phyloP scores from a whole-genome alignment of 208 protist genomes.

The Porcisia hertigi region DNA sequence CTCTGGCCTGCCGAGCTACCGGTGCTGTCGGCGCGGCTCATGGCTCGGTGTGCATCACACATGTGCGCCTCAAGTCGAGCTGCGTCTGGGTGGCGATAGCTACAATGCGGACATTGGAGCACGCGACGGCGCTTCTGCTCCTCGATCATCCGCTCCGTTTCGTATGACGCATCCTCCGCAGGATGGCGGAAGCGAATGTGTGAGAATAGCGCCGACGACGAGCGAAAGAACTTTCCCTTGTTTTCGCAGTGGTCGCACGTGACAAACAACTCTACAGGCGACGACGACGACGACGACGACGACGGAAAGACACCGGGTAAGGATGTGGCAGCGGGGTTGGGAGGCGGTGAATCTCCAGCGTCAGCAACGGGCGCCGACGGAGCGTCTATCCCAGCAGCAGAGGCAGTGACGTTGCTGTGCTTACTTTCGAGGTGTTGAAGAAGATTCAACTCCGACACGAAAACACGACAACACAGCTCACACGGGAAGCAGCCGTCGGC shows the following conservation, averaged over 20 bases:
- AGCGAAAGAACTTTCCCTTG: conserved; percentile 58
- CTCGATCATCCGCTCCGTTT: conserved; percentile 74
- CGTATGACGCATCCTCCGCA: conserved; percentile 64
- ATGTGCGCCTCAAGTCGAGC: conserved; percentile 48
- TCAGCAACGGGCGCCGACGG: not conserved
- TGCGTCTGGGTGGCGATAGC: conserved; percentile 33
- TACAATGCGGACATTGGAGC: conserved; percentile 60
- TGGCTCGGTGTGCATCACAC: conserved; percentile 38
- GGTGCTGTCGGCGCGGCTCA: not conserved
- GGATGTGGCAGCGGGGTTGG: not conserved
- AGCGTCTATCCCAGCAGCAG: not conserved
- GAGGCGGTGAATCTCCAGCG: not conserved
- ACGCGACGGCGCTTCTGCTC: conserved; percentile 22
- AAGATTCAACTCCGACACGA: conserved; percentile 59
- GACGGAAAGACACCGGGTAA: not conserved
- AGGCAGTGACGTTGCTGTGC: conserved; percentile 21
- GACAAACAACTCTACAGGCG: conserved; percentile 19
- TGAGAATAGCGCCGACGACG: conserved; percentile 77
- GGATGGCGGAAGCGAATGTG: conserved; percentile 89
- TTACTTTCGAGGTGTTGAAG: conserved; percentile 74
- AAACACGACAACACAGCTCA: conserved; percentile 73
- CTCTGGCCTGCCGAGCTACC: not conserved
- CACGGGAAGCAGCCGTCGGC: conserved; percentile 68
- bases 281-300: conserved; percentile 1
- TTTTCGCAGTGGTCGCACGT: conserved; percentile 67